Evolutionary conservation across 768 basidiomycete genomes (phyloP).

Genomic region (Tricholoma bakamatsutake): DNA sequence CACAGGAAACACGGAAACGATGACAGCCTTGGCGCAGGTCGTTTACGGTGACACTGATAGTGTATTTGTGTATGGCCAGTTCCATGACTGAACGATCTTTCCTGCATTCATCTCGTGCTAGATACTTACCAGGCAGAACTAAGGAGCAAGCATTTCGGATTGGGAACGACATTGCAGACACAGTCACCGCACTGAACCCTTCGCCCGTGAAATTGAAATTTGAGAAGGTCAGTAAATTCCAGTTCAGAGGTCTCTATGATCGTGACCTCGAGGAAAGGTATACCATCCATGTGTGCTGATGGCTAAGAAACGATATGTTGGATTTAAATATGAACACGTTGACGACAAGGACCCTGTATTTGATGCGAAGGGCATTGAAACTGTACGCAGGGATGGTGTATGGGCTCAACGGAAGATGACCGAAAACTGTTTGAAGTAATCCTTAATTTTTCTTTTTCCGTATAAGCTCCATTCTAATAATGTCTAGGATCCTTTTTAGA

Average conservation of each 20-base stretch:
- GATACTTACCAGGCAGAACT: constrained; percentile 80
- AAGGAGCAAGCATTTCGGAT: constrained; percentile 93
- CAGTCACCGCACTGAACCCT: constrained; percentile 82
- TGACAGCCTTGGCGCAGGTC: constrained; percentile 35
- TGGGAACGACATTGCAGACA: constrained; percentile 88
- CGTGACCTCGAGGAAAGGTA: constrained; percentile 51
- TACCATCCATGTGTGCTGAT: constrained; percentile 93
- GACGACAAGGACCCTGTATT: constrained; percentile 77
- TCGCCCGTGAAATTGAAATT: constrained; percentile 94
- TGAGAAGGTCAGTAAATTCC: constrained; percentile 65
- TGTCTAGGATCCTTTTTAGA: constrained; percentile 76
- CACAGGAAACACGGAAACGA: neutral
- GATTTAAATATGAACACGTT: constrained; percentile 87
- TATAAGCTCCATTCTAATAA: neutral
- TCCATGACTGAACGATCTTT: neutral
- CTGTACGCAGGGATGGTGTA: constrained; percentile 88
- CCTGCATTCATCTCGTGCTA: constrained; percentile 12
- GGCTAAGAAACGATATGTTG: constrained; percentile 98
- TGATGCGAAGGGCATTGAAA: constrained; percentile 98
- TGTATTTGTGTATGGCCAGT: constrained; percentile 59
- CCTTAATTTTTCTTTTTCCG: neutral
- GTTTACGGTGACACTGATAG: constrained; percentile 99
- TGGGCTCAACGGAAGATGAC: constrained; percentile 90
- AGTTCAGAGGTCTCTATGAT: neutral
- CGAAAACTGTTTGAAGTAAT: constrained; percentile 83